Evolutionary conservation across 805 yeast species (phyloP).

Genomic region (Helenozyma rhizophorensis): DNA sequence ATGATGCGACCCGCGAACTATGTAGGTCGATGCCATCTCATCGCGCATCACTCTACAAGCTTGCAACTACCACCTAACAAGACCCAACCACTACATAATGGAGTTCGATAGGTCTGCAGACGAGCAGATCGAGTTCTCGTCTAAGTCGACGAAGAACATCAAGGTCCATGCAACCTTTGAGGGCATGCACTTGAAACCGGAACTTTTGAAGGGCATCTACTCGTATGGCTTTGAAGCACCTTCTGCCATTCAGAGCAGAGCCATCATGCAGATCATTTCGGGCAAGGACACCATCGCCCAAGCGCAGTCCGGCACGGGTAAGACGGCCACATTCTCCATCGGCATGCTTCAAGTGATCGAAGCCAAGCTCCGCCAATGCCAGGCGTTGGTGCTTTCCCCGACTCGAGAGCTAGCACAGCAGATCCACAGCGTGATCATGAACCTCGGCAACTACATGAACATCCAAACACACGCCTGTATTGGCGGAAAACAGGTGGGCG

Average conservation of each 20-base stretch:
- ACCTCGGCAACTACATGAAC: slow-evolving; percentile 85
- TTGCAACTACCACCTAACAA: too few species aligned
- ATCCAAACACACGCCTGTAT: slow-evolving; percentile 86
- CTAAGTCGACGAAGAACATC: slow-evolving; percentile 47
- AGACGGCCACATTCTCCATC: slow-evolving; percentile 96
- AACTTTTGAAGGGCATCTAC: slow-evolving; percentile 53
- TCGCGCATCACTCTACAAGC: too few species aligned
- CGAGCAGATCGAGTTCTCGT: slow-evolving; percentile 49
- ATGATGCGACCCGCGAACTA: too few species aligned
- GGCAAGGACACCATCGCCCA: slow-evolving; percentile 97
- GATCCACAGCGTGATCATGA: slow-evolving; percentile 81
- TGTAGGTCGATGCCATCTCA: too few species aligned
- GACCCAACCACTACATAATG: slow-evolving; percentile 7
- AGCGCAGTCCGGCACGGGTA: slow-evolving; percentile 99
- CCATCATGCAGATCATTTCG: slow-evolving; percentile 88
- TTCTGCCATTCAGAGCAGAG: slow-evolving; percentile 96
- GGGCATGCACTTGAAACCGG: slow-evolving; percentile 38
- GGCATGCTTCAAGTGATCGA: slow-evolving; percentile 88
- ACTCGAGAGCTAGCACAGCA: slow-evolving; percentile 95
- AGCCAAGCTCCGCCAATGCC: slow-evolving; percentile 65
- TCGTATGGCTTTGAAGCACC: slow-evolving; percentile 95
- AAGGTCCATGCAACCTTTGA: slow-evolving; percentile 47
- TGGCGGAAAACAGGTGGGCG: slow-evolving; percentile 85
- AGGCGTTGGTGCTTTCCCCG: slow-evolving; percentile 89
- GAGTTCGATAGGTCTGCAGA: slow-evolving; percentile 61